Evolutionary conservation across 805 yeast genomes (phyloP), one percentile per base, ranked within the genome.

Genomic region (Ogataea haglerorum): DNA sequence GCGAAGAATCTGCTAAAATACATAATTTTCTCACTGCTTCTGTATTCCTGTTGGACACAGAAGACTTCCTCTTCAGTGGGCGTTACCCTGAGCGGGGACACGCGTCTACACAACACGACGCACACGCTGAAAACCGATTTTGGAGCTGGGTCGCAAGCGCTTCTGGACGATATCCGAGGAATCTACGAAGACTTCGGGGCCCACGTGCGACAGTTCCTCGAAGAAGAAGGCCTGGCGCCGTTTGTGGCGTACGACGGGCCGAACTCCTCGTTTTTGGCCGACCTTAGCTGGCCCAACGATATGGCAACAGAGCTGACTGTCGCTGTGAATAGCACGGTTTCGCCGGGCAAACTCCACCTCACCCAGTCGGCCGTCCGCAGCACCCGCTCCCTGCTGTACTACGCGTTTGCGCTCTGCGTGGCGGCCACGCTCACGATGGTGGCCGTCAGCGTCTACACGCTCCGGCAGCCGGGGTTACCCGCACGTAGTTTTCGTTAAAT

Each of bases 381-480:
- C 21, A 12, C 22, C 17, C 22, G 21, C 13, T n/a, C 15, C 2
- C 25, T 33, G 18, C 42, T 38, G 10, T 32, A 32, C 29, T 38
- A 38, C 30, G 37, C 29, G 9, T 38, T 27, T 28, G 14, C 19
- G 17, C 28, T 38, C 31, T 29, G 32, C 10, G 17, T 27, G 13
- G 21, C 15, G 6, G 27, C 42, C 10, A 10, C 14, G 5, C 17
- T 10, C 8, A n/a, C 28, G 29, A 10, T 28, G 19, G 12, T 33
- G 28, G 42, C 36, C n/a, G 26, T 31, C 41, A 31, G 32, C 17
- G 14, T 38, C 7, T 31, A 25, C 32, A 32, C 31, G 17, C 16
- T 36, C 8, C 14, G 33, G 15, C 22, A 26, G 21, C 21, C 9
- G 16, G 12, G 14, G 35, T 41, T 41, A 41, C 45, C 45, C 45